Base-by-base conservation (phyloP, 148 eudicot genomes). In the Spergularia bocconei region DNA sequence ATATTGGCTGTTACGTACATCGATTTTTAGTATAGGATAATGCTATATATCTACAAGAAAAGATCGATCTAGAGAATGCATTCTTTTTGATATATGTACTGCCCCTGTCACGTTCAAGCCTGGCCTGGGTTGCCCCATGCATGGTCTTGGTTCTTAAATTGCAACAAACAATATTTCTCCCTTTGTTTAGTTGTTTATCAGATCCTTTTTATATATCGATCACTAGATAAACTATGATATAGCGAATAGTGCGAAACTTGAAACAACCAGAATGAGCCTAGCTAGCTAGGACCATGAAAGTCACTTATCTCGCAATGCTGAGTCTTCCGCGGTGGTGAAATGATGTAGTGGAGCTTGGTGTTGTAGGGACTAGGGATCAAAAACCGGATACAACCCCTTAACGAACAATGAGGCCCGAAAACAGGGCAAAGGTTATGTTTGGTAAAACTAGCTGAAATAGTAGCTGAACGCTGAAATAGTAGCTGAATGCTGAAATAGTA, bases 321-420 rank as follows among this genome's bases (percentile, higher is more conserved):
- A 8, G 6, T 9, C 58, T 14, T 54, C 14, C 15, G 58, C 58
- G 58, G 58, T 9, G 58, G 58, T 3, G 58, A 16, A 14, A 54
- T 14, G 2, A 54, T 11, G 14, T 16, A 11, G 58, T 16, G 13
- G 58, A 54, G 58, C 60, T 13, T 13, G 60, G 15, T 56, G 60
- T 15, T 56, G 60, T 56, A 56, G 60, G 60, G 60, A 56, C n/a
- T n/a, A n/a, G n/a, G n/a, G n/a, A n/a, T 56, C 60, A 56, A 15
- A 56, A 20, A 56, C 60, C 60, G 8, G 6, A 56, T 4, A 56
- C n/a, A 20, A 15, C 20, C 5, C 20, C n/a, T 20, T 20, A 15
- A 4, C 15, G n/a, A 4, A n/a, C 60, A 56, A 56, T 56, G 1
- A 15, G 14, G 60, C n/a, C n/a, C n/a, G n/a, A n/a, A n/a, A n/a